Evolutionary conservation across 2,329 filamentous ascomycete genomes (phyloP), one percentile per base, ranked within the genome.

Genomic region (Aspergillus jensenii): DNA sequence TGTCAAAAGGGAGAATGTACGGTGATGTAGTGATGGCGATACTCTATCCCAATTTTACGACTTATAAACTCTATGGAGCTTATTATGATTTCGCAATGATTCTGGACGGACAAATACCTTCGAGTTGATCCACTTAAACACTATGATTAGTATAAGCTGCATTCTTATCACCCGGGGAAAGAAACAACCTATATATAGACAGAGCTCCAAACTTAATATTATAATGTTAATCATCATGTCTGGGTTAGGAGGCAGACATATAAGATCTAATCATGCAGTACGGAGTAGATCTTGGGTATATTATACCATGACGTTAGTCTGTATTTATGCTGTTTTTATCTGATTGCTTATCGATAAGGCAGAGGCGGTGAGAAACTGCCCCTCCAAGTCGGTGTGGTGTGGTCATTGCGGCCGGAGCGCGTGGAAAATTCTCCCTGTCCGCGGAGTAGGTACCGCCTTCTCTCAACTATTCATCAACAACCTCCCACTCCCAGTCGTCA

Each of bases 1-100:
- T 79, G 77, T 56, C 78, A 80, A 61, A 75, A 74, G 61, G 79
- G 68, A n/a, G 75, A 75, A 52, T 84, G 82, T 65, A 60, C 56
- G 37, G 59, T 83, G n/a, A 83, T 84, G 81, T 84, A 72, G 72
- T 41, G 50, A 4, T 14, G 12, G 6, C 3, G 31, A 21, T 19
- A n/a, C 35, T 37, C 35, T 37, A n/a, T 5, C 9, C 15, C n/a
- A 15, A 37, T 37, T 14, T 37, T 37, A 37, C 9, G 35, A n/a
- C 12, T 37, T 37, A 37, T 4, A 37, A 7, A 37, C 14, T 37
- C 14, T 14, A 37, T 37, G 35, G 27, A 31, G 27, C 35, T 15
- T 37, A n/a, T 37, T 37, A 37, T 14, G 14, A 37, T n/a, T 37
- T 37, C 14, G 15, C 15, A 37, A 37, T 37, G 35, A n/a, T n/a